These are phyloP conservation scores for Boletus rex-veris DNA, from an alignment of 768 basidiomycete species.

Conservation along the genomic window DNA sequence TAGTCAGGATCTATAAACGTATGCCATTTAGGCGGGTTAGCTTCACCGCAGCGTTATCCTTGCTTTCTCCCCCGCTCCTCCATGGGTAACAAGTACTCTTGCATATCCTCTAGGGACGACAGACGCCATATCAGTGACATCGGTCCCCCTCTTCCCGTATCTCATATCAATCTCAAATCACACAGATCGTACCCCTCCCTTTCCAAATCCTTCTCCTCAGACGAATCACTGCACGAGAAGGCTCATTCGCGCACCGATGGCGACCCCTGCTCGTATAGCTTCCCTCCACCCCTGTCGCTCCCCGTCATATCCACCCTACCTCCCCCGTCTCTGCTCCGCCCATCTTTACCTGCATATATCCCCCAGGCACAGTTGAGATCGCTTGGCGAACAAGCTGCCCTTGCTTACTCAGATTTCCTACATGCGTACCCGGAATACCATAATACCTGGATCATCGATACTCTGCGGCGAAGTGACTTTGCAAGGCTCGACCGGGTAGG, in stretches of 20 bases:
- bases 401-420: constrained; percentile 50
- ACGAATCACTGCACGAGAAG: constrained; percentile 40
- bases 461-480: constrained; percentile 62
- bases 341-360: constrained; percentile 24
- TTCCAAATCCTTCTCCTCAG: constrained; percentile 35
- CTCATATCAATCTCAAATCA: constrained; percentile 41
- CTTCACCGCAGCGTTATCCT: not conserved
- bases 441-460: constrained; percentile 67
- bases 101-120: constrained; percentile 9
- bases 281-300: not conserved
- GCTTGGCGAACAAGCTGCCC: constrained; percentile 35
- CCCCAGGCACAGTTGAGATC: constrained; percentile 21
- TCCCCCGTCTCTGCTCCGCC: not conserved
- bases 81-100: constrained; percentile 34
- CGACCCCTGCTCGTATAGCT: not conserved
- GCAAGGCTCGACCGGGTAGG: constrained; percentile 53
- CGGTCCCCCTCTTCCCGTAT: constrained; percentile 11
- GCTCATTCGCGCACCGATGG: constrained; percentile 11
- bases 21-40: not conserved
- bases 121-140: constrained; percentile 4
- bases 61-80: not conserved
- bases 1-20: constrained; percentile 16
- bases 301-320: not conserved
- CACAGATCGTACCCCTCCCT: constrained; percentile 35
- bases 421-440: constrained; percentile 51